phyloP scores from a whole-genome alignment of 2,329 filamentous ascomycete genomes.

The Stagonosporopsis cucurbitacearum region DNA sequence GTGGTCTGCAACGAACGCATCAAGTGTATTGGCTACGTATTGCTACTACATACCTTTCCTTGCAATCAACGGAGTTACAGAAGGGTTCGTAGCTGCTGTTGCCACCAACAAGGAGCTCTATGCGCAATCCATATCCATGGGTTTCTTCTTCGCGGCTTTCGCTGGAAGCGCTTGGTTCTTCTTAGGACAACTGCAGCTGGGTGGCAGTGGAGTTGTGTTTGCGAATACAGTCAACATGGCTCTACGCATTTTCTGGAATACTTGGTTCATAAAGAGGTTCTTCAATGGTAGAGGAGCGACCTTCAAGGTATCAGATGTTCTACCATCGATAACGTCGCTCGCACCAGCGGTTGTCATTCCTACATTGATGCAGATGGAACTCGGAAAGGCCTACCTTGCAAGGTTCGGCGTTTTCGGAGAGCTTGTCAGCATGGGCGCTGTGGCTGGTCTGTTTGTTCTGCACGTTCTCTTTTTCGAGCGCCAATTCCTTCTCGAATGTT shows the following conservation, averaged over 20 bases:
- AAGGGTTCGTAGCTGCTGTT: slow-evolving; percentile 90
- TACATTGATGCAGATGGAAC: slow-evolving; percentile 43
- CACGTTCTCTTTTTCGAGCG: slow-evolving; percentile 46
- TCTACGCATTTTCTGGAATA: slow-evolving; percentile 83
- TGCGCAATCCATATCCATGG: slow-evolving; percentile 83
- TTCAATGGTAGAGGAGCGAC: slow-evolving; percentile 30
- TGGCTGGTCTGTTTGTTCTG: slow-evolving; percentile 46
- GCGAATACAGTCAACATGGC: slow-evolving; percentile 92
- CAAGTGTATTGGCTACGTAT: slow-evolving; percentile 76
- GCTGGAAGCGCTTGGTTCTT: slow-evolving; percentile 76
- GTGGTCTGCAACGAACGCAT: slow-evolving; percentile 78
- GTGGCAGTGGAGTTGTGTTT: slow-evolving; percentile 79
- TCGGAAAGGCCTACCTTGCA: slow-evolving; percentile 31
- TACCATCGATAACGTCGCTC: slow-evolving; percentile 40
- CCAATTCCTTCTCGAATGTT: slow-evolving; percentile 43
- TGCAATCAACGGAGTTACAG: slow-evolving; percentile 87
- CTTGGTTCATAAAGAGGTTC: slow-evolving; percentile 67
- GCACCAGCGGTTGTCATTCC: slow-evolving; percentile 49
- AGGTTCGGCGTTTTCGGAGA: slow-evolving; percentile 53
- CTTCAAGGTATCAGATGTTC: slow-evolving; percentile 26
- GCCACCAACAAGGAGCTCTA: slow-evolving; percentile 78
- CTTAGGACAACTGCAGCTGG: slow-evolving; percentile 71
- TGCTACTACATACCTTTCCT: slow-evolving; percentile 93
- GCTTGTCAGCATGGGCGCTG: slow-evolving; percentile 45
- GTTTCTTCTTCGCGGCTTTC: slow-evolving; percentile 77